Percentiles rank a stretch among this genome's conserved stretches.
Evolutionary conservation across 495 filamentous ascomycete species (phyloP).

Genomic region (Terfezia claveryi): DNA sequence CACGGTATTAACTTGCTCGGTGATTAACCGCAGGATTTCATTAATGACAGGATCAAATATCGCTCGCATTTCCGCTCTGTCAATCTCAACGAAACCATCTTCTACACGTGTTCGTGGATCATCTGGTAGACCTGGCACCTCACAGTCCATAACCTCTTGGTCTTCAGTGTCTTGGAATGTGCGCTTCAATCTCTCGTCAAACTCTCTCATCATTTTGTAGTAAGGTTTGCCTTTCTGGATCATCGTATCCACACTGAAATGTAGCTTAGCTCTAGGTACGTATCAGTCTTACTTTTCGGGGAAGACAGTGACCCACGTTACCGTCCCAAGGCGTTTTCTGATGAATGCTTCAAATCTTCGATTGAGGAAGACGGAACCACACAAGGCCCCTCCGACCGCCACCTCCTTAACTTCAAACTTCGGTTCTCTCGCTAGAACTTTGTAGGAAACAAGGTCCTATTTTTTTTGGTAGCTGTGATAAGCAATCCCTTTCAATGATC

Average conservation of each 20-base stretch:
- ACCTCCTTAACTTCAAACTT: conserved; percentile 2
- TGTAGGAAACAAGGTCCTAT: conserved; percentile 26
- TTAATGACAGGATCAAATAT: conserved; percentile 8
- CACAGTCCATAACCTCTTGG: too few relatives aligned
- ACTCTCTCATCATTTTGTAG: too few relatives aligned
- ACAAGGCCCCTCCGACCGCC: conserved; percentile 5
- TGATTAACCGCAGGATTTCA: conserved; percentile 4
- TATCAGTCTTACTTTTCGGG: not conserved
- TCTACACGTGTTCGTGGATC: conserved; percentile 2
- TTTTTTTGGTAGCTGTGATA: not conserved
- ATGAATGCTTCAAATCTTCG: conserved; percentile 5
- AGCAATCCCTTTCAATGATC: too few relatives aligned
- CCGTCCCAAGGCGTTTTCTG: conserved; percentile 1
- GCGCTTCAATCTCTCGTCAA: too few relatives aligned
- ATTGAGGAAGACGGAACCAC: conserved; percentile 6
- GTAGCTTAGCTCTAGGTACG: too few relatives aligned
- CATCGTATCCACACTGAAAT: too few relatives aligned
- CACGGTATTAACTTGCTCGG: conserved; percentile 1
- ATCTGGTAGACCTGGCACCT: not conserved
- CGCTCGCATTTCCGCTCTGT: conserved; percentile 4
- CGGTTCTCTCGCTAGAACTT: conserved; percentile 25
- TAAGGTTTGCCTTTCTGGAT: too few relatives aligned
- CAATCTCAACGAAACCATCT: conserved; percentile 6
- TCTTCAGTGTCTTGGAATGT: too few relatives aligned
- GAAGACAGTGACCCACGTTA: conserved; percentile 3